Evolutionary conservation across 768 basidiomycete genomes (phyloP), one percentile per base, ranked within the genome.

Genomic region (Tricholoma matsutake): DNA sequence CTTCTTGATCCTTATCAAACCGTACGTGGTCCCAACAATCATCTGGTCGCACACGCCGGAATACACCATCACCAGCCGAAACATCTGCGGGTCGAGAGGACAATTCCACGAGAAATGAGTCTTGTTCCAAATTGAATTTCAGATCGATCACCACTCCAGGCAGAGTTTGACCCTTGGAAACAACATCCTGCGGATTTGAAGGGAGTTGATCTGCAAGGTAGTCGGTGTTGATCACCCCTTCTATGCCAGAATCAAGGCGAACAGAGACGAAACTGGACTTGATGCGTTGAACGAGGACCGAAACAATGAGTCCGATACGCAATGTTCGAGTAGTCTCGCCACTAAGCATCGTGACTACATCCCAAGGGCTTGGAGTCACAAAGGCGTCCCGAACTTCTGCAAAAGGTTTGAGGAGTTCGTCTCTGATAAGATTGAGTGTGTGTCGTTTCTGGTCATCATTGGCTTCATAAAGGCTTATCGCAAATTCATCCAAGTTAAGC

Each of bases 401-500:
- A 69, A 89, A 97, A 3, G 96, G 94, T 18, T 77, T 75, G 56
- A 93, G 77, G 10, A 98, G 76, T 72, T 99, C 97, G 56, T 86
- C 84, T 37, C 91, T 89, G 69, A 98, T 97, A 62, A 92, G 80
- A 71, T 93, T 89, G 43, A 99, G 81, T 0, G 92, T 93, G 65
- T 94, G 86, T 8, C 96, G 89, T 74, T 97, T 98, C 71, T 87
- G 85, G 62, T 94, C 88, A 65, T 88, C 78, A 73, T 92, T 88
- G 43, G 89, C 86, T 70, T 92, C 86, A 68, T 86, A 90, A 65
- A 98, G 85, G 72, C 91, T 96, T 74, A 90, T 86, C 11, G 96
- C 97, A 69, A 98, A 98, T 70, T 98, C 96, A 69, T 98, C 96
- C 65, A 98, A 79, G 67, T 93, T 97, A 58, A 98, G 86, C 65